phyloP scores from a whole-genome alignment of 1,284 basidiomycete genomes.

The Naganishia albida region DNA sequence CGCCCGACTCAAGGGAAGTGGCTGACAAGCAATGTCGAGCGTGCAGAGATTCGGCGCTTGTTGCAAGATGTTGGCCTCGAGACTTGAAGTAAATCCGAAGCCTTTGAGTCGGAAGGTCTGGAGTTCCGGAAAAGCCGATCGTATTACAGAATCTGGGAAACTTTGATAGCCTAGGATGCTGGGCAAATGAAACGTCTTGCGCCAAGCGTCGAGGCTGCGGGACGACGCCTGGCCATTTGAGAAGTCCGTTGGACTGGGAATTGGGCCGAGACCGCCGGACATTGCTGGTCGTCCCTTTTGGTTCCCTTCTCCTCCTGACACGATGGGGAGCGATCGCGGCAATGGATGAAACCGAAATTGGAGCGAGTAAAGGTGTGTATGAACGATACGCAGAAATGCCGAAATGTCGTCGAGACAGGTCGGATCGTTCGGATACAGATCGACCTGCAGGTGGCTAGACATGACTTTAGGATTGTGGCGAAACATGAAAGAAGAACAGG shows the following conservation, averaged over 20 bases:
- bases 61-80: constrained; percentile 5
- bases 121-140: not conserved
- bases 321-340: not conserved
- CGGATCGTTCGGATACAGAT: constrained; percentile 1
- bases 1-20: not conserved
- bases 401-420: not conserved
- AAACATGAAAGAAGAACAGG: not conserved
- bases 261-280: not conserved
- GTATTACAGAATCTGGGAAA: no score
- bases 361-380: constrained; percentile 10
- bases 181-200: constrained; percentile 8
- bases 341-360: constrained; percentile 13
- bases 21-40: constrained; percentile 2
- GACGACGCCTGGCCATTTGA: not conserved
- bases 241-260: not conserved
- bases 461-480: not conserved
- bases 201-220: not conserved
- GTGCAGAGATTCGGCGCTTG: not conserved
- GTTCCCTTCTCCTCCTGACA: not conserved
- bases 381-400: not conserved
- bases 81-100: not conserved
- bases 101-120: not conserved
- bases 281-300: not conserved
- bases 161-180: not conserved
- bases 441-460: not conserved